Evolutionary conservation across 2,329 filamentous ascomycete species (phyloP).

Genomic region (Monilinia vaccinii-corymbosi): DNA sequence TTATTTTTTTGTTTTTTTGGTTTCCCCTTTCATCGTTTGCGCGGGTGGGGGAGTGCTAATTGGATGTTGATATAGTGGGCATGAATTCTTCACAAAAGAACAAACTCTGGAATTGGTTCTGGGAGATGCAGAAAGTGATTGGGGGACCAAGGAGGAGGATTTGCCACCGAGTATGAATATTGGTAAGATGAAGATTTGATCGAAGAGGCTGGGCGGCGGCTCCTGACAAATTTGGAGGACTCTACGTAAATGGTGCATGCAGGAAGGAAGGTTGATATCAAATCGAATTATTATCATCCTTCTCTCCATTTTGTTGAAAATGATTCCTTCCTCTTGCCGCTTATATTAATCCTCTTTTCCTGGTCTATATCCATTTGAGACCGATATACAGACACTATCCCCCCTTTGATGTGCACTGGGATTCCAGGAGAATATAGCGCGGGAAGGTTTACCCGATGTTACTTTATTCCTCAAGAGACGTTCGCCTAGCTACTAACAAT

Average conservation of each 20-base stretch:
- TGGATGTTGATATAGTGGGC: conserved; percentile 31
- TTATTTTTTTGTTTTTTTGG: background rate
- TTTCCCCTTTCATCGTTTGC: background rate
- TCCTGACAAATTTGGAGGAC: too few species aligned
- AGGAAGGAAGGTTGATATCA: background rate
- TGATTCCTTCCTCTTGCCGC: background rate
- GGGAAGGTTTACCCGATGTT: too few species aligned
- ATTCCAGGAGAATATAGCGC: too few species aligned
- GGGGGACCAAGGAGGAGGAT: conserved; percentile 51
- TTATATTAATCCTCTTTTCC: background rate
- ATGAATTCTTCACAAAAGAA: conserved; percentile 58
- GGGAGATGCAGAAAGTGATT: conserved; percentile 49
- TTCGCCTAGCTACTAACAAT: background rate
- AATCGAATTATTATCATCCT: background rate
- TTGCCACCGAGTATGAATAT: conserved; percentile 45
- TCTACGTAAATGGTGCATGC: background rate
- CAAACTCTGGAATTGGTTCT: conserved; percentile 53
- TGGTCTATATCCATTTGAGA: too few species aligned
- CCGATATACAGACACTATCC: too few species aligned
- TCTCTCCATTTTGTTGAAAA: background rate
- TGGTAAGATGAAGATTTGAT: background rate
- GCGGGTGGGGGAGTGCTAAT: background rate
- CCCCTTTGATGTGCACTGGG: too few species aligned
- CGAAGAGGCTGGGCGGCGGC: background rate
- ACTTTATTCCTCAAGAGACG: background rate